Percentiles rank a stretch among this genome's conserved stretches.
phyloP scores from a whole-genome alignment of 2,329 filamentous ascomycete species.

The Clonostachys sp. region DNA sequence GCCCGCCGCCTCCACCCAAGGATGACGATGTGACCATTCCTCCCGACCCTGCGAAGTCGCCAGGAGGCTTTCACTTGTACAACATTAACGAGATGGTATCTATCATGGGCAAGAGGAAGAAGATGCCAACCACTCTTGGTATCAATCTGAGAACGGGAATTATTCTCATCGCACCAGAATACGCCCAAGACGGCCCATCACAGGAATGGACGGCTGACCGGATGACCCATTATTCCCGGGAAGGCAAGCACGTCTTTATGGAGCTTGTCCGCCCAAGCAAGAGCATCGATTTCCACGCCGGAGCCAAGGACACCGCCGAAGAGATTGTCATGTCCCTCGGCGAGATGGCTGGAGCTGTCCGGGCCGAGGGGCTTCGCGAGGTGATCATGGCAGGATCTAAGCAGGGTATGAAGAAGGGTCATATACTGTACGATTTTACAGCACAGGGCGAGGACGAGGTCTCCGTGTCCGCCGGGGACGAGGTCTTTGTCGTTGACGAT shows the following conservation, averaged over 20 bases:
- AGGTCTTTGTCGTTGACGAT: constrained; percentile 87
- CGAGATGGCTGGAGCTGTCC: constrained; percentile 80
- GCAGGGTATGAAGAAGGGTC: constrained; percentile 70
- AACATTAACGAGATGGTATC: constrained; percentile 97
- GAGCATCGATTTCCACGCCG: constrained; percentile 94
- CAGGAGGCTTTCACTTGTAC: constrained; percentile 87
- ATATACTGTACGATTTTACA: constrained; percentile 92
- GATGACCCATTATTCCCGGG: constrained; percentile 95
- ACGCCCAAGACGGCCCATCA: constrained; percentile 73
- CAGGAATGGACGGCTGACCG: constrained; percentile 94
- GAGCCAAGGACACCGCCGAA: constrained; percentile 91
- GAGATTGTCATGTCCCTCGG: constrained; percentile 87
- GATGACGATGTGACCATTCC: constrained; percentile 26
- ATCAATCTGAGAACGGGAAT: constrained; percentile 84
- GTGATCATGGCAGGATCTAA: constrained; percentile 77
- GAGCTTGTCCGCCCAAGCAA: constrained; percentile 90
- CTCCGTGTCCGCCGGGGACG: constrained; percentile 82
- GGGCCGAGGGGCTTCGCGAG: constrained; percentile 79
- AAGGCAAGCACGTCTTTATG: constrained; percentile 96
- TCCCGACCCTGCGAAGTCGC: constrained; percentile 48
- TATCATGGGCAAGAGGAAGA: constrained; percentile 95
- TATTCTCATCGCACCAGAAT: constrained; percentile 88
- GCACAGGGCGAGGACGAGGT: constrained; percentile 96
- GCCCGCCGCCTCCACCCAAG: constrained; percentile 41
- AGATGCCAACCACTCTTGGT: constrained; percentile 96